These are phyloP conservation scores for Penicillium nordicum DNA, from an alignment of 2,329 filamentous ascomycete species.

Conservation along the genomic window DNA sequence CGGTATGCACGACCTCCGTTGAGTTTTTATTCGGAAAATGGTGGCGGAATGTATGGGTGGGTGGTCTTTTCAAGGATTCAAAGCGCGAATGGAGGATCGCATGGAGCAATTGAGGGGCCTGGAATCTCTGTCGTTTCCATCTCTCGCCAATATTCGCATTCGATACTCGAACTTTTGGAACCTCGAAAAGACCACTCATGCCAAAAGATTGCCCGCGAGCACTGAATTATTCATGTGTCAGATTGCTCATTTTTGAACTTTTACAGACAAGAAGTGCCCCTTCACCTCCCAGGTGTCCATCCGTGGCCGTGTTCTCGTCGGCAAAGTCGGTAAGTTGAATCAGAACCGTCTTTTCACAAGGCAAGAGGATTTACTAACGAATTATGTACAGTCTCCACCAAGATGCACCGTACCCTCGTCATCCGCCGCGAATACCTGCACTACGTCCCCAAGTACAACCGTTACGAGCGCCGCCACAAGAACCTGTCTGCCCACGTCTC, in stretches of 20 bases:
- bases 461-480: constrained; percentile 99
- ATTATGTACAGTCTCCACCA: constrained; percentile 70
- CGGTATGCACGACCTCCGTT: constrained; percentile 64
- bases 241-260: constrained; percentile 26
- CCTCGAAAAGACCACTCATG: constrained; percentile 12
- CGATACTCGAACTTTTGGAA: not conserved
- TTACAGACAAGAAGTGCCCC: constrained; percentile 98
- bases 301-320: constrained; percentile 99
- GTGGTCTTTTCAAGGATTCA: constrained; percentile 18
- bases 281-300: constrained; percentile 99
- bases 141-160: not conserved
- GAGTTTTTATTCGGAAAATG: constrained; percentile 18
- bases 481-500: constrained; percentile 99
- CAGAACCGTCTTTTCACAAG: not conserved
- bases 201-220: constrained; percentile 6
- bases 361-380: not conserved
- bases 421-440: constrained; percentile 99
- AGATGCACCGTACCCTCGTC: constrained; percentile 99
- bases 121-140: not conserved
- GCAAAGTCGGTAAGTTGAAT: constrained; percentile 62
- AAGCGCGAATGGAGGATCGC: constrained; percentile 7
- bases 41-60: constrained; percentile 17
- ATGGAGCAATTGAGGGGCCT: constrained; percentile 1
- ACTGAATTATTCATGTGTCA: not conserved
- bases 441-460: constrained; percentile 98